Base-by-base conservation (phyloP, 495 filamentous ascomycete species). In the Xylaria sp. region DNA sequence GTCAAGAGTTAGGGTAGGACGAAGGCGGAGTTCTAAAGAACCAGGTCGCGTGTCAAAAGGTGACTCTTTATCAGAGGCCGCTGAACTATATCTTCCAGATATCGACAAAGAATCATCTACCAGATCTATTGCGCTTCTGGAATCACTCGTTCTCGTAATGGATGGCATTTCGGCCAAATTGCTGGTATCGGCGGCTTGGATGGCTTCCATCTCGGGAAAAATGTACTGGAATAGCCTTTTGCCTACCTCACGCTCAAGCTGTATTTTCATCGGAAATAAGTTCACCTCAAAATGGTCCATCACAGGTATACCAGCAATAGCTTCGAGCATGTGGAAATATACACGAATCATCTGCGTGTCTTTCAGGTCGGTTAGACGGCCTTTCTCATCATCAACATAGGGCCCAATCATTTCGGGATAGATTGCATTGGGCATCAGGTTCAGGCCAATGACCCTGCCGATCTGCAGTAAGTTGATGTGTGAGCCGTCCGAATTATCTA, bases 191-290 rank as follows among this genome's bases (percentile, higher is more conserved):
- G 75, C 37, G 11, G 63, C 85, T 29, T 89, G 84, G 31, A 88
- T 90, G 57, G 89, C 87, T 14, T 85, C 82, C 21, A 84, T 80
- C 41, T 92, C 93, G 0, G 96, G 96, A 82, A 99, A 99, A 71
- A 98, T 93, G 82, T 99, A 99, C 80, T 98, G 95, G 75, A 98
- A 98, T 24, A 99, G 86, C 78, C 90, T 95, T 78, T 97, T 94
- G 12, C 95, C 96, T 65, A 98, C 89, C 75, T 98, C 95, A 26
- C 89, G 90, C 81, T 99, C 96, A 31, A 99, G 85, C 78, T 99
- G 97, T 37, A 99, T 89, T 77, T 93, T 97, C 74, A 99, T 87
- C 1, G 96, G 96, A 78, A 96, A 94, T 12, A 98, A 82, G 71
- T 94, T 92, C 62, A 99, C 92, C 79, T 99, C 96, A 73, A 99